Conservation (phyloP, 1,284 basidiomycete species). For the Tilletiaria anomala region DNA sequence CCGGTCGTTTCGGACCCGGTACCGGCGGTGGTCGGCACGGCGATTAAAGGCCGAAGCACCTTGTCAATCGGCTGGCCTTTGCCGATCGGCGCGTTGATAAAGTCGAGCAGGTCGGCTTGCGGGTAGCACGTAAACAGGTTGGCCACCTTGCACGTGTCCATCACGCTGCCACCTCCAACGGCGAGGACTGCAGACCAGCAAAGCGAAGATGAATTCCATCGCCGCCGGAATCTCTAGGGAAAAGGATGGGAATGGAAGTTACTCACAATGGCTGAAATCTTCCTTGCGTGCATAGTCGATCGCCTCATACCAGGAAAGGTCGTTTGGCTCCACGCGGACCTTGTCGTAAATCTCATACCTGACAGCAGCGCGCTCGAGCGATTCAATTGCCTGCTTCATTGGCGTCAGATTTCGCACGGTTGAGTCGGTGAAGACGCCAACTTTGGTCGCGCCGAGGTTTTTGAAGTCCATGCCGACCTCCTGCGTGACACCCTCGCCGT, state of each 20-base stretch:
- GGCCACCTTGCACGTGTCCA: conserved; percentile 81
- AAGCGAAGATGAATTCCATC: conserved; percentile 1
- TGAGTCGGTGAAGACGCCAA: conserved; percentile 84
- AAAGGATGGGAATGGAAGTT: conserved; percentile 46
- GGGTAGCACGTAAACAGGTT: conserved; percentile 69
- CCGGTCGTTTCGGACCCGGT: conserved; percentile 81
- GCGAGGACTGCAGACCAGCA: conserved; percentile 7
- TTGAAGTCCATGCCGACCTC: conserved; percentile 81
- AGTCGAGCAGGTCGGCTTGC: conserved; percentile 72
- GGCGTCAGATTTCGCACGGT: conserved; percentile 67
- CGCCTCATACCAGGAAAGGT: conserved; percentile 56
- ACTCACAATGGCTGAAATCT: conserved; percentile 66
- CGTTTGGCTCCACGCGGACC: conserved; percentile 78
- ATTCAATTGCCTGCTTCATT: conserved; percentile 67
- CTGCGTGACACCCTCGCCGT: conserved; percentile 38
- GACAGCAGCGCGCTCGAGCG: conserved; percentile 58
- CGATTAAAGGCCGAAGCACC: conserved; percentile 68
- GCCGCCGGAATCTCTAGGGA: background rate
- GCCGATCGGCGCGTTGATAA: conserved; percentile 90
- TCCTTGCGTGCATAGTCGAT: conserved; percentile 72
- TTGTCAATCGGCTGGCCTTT: conserved; percentile 72
- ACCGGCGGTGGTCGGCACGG: conserved; percentile 87
- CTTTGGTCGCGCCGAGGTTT: conserved; percentile 45
- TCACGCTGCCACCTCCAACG: conserved; percentile 86
- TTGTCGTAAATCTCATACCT: conserved; percentile 72